Base-by-base conservation (phyloP, 2,329 filamentous ascomycete genomes). In the Aspergillus sp. region DNA sequence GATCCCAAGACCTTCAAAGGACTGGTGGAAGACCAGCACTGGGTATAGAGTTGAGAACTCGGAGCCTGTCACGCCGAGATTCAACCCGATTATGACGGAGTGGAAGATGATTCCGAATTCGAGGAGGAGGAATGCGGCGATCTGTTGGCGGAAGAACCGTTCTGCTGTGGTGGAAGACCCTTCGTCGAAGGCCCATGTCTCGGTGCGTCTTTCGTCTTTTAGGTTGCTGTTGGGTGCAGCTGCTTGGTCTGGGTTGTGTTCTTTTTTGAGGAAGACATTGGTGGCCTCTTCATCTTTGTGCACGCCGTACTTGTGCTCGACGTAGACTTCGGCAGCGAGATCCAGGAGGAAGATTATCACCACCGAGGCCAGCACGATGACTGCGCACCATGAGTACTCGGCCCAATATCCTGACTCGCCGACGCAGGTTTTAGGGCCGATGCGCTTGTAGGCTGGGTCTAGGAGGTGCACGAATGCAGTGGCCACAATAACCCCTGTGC, bases 381-480 rank as follows among this genome's bases (percentile, higher is more conserved):
- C 90, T 69, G 93, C 87, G 0, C 89, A 87, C 90, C 91, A 96
- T 51, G 88, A 84, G 73, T 97, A 97, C 12, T 82, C 78, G 1
- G 83, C 84, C 63, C 89, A 86, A 2, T 81, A 73, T 1, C 86
- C 83, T 0, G 81, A 84, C 22, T 95, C 80, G 71, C 91, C 95
- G 30, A 80, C 76, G 84, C 81, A 61, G 91, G 83, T 22, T 78
- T 83, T 24, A 96, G 80, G 1, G 90, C 89, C 57, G 92, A 88
- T 58, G 89, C 84, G 4, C 24, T 43, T 22, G 41, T 43, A 43
- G 18, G 93, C 93, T 0, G 93, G 93, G 0, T 87, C 88, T 9
- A 98, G 81, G 55, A 87, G 80, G 73, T 97, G 93, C 73, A 98
- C 93, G 73, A 96, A 96, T 0, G 93, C 91, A 2, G 93, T 97